Evolutionary conservation across 2,329 filamentous ascomycete species (phyloP).

Genomic region (Eurotiales sp.): DNA sequence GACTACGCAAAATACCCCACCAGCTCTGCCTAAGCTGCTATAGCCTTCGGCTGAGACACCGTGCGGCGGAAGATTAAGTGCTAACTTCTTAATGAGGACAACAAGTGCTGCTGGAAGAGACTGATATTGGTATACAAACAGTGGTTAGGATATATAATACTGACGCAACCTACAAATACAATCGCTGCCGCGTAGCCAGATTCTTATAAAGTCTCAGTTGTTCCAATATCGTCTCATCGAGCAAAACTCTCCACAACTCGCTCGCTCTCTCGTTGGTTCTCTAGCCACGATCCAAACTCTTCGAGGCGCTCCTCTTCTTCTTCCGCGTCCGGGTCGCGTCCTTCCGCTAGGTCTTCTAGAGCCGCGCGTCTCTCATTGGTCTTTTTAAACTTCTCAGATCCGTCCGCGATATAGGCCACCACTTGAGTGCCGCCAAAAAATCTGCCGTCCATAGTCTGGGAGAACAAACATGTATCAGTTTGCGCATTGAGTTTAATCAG

Average conservation of each 20-base stretch:
- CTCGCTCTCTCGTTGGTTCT: slow-evolving; percentile 25
- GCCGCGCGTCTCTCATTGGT: slow-evolving; percentile 48
- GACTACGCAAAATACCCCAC: neutral
- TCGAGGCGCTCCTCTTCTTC: slow-evolving; percentile 44
- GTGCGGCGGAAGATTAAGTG: too few relatives aligned
- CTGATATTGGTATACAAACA: too few relatives aligned
- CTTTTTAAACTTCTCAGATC: slow-evolving; percentile 70
- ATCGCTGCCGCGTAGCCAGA: too few relatives aligned
- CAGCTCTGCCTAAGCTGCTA: slow-evolving; percentile 2
- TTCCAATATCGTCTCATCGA: neutral
- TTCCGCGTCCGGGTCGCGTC: slow-evolving; percentile 39
- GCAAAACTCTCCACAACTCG: slow-evolving; percentile 20
- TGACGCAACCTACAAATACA: neutral
- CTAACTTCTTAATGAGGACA: too few relatives aligned
- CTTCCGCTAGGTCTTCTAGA: slow-evolving; percentile 47
- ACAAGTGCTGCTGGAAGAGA: too few relatives aligned
- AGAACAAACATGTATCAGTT: slow-evolving; percentile 1
- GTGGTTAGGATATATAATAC: too few relatives aligned
- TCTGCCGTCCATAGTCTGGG: slow-evolving; percentile 70
- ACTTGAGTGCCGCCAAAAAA: slow-evolving; percentile 70
- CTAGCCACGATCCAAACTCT: slow-evolving; percentile 48
- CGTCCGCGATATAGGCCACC: slow-evolving; percentile 66
- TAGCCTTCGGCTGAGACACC: too few relatives aligned
- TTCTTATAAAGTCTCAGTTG: too few relatives aligned
- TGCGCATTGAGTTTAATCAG: neutral